Evolutionary conservation across 805 yeast species (phyloP).

Genomic region (Ogataea polymorpha): DNA sequence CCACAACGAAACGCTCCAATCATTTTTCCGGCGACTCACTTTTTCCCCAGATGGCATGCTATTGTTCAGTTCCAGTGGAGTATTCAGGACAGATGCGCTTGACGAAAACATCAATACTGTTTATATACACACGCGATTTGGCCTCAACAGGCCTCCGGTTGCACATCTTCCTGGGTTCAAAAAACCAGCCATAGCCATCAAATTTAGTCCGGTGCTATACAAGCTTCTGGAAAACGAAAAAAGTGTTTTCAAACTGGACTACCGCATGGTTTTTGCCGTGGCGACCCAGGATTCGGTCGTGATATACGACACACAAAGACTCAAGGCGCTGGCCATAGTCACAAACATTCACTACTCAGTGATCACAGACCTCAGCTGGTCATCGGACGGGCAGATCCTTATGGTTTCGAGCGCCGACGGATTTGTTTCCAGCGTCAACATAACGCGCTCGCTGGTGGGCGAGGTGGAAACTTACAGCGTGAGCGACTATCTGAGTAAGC

Average conservation of each 20-base stretch:
- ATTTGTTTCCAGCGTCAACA: conserved; percentile 68
- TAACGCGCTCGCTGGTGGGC: conserved; percentile 59
- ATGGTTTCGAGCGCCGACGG: conserved; percentile 89
- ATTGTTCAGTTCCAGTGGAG: conserved; percentile 75
- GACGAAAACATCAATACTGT: conserved; percentile 55
- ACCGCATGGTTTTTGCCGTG: conserved; percentile 84
- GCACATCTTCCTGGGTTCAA: conserved; percentile 75
- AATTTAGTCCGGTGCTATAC: conserved; percentile 71
- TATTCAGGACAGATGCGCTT: conserved; percentile 37
- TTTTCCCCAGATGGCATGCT: conserved; percentile 91
- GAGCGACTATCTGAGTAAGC: neutral
- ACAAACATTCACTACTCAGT: conserved; percentile 85
- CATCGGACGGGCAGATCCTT: conserved; percentile 65
- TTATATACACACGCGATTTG: conserved; percentile 71
- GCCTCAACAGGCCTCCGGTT: conserved; percentile 66
- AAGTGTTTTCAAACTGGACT: conserved; percentile 55
- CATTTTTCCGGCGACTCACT: conserved; percentile 81
- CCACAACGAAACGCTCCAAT: conserved; percentile 83
- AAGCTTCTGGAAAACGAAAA: conserved; percentile 26
- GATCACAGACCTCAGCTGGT: conserved; percentile 86
- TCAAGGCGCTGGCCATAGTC: conserved; percentile 67
- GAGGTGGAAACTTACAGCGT: conserved; percentile 27
- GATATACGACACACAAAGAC: conserved; percentile 74
- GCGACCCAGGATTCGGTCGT: conserved; percentile 87
- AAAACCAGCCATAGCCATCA: conserved; percentile 80